Conservation (phyloP, 306 rosid species). For the Begonia loranthoides region DNA sequence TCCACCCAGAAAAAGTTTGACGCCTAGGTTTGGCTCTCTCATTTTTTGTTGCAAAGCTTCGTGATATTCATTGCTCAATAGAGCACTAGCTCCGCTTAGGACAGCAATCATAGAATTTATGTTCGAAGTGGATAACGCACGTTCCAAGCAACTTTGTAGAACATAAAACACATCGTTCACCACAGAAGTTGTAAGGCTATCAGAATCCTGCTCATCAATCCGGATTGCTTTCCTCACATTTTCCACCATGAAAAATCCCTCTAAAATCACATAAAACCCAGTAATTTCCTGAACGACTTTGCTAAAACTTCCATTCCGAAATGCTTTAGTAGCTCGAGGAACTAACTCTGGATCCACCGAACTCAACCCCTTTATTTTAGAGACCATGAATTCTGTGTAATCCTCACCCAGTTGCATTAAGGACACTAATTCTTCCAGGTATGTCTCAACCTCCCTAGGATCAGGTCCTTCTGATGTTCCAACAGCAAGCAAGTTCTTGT, state of each 20-base stretch:
- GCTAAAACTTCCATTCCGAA: slow-evolving; percentile 78
- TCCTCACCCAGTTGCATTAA: slow-evolving; percentile 93
- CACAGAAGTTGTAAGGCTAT: slow-evolving; percentile 89
- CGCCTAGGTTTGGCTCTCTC: slow-evolving; percentile 91
- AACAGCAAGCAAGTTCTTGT: slow-evolving; percentile 58
- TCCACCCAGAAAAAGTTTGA: slow-evolving; percentile 85
- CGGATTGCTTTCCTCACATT: slow-evolving; percentile 81
- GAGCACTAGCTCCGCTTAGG: slow-evolving; percentile 77
- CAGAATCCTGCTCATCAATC: slow-evolving; percentile 79
- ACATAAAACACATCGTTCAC: slow-evolving; percentile 96
- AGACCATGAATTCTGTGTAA: slow-evolving; percentile 73
- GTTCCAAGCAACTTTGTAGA: slow-evolving; percentile 75
- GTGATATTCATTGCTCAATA: slow-evolving; percentile 71
- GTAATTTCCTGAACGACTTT: slow-evolving; percentile 79
- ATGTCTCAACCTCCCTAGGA: slow-evolving; percentile 72
- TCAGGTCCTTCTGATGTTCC: slow-evolving; percentile 81
- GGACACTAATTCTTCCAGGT: slow-evolving; percentile 73
- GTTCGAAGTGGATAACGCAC: slow-evolving; percentile 80
- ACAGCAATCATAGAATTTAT: slow-evolving; percentile 84
- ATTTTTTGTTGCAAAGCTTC: slow-evolving; percentile 76
- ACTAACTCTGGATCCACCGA: slow-evolving; percentile 78
- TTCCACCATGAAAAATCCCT: slow-evolving; percentile 97
- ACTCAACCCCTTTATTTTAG: slow-evolving; percentile 66
- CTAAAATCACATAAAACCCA: slow-evolving; percentile 78
- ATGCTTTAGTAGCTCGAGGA: slow-evolving; percentile 81